Conservation (phyloP, 306 rosid genomes). For the Pterocarpus macrocarpus region DNA sequence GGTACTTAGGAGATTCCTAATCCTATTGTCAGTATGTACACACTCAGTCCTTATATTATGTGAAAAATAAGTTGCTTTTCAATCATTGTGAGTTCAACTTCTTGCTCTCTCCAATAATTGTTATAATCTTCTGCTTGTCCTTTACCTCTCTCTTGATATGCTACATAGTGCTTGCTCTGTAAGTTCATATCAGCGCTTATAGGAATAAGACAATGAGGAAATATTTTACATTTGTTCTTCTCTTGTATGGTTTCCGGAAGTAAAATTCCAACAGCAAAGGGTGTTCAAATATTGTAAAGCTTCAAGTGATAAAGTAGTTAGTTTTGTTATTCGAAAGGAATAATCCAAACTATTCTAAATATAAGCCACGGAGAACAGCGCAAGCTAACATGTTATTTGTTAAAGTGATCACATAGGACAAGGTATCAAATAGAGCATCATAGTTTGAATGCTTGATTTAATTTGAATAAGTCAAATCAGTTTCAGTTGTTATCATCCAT, state of each 20-base stretch:
- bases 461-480: too few relatives aligned
- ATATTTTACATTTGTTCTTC: not conserved
- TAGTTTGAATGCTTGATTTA: too few relatives aligned
- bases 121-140: not conserved
- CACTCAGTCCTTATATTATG: conserved; percentile 24
- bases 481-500: too few relatives aligned
- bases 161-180: not conserved
- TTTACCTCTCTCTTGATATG: not conserved
- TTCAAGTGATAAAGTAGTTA: not conserved
- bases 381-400: too few relatives aligned
- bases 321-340: too few relatives aligned
- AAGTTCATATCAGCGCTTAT: not conserved
- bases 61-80: conserved; percentile 37
- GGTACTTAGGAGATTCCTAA: conserved; percentile 40
- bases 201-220: not conserved
- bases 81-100: conserved; percentile 1
- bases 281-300: not conserved
- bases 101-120: not conserved
- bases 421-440: too few relatives aligned
- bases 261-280: too few relatives aligned
- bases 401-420: not conserved
- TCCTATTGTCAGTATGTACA: conserved; percentile 38
- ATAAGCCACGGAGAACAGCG: too few relatives aligned
- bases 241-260: not conserved
- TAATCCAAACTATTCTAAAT: too few relatives aligned